These are phyloP conservation scores for Ehretia macrophylla DNA, from an alignment of 257 asterid genomes.

Conservation along the genomic window DNA sequence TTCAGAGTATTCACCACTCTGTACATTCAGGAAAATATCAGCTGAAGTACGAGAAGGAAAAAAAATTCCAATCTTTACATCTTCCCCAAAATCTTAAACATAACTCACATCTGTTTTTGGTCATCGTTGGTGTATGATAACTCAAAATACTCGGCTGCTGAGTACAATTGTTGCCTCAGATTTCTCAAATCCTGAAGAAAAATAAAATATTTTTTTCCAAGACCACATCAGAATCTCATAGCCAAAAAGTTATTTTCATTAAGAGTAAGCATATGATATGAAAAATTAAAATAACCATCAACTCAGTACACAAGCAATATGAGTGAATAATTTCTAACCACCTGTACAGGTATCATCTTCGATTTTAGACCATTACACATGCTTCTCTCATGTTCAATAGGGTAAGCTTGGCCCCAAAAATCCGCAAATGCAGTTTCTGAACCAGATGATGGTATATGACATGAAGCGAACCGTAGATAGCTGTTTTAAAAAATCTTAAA, in stretches of 20 bases:
- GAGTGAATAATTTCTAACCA: too few species aligned
- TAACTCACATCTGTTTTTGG: conserved; percentile 75
- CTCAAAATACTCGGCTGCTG: conserved; percentile 98
- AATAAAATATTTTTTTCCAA: background rate
- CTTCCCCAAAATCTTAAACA: conserved; percentile 8
- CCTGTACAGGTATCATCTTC: too few species aligned
- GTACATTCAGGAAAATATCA: conserved; percentile 23
- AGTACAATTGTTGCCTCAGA: conserved; percentile 81
- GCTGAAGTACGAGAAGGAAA: conserved; percentile 1
- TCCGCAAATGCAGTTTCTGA: too few species aligned
- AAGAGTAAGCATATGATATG: background rate
- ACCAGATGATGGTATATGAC: too few species aligned
- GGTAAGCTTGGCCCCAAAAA: too few species aligned
- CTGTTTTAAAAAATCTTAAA: too few species aligned
- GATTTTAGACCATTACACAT: too few species aligned
- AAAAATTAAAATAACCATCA: too few species aligned
- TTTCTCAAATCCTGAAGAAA: conserved; percentile 83
- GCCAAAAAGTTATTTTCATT: background rate
- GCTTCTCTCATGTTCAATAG: too few species aligned
- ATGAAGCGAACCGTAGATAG: too few species aligned
- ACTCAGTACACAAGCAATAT: too few species aligned
- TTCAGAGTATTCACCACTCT: conserved; percentile 84
- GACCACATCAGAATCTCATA: background rate
- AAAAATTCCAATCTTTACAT: conserved; percentile 9
- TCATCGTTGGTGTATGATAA: conserved; percentile 70